These are phyloP conservation scores for Schizochytrium sp. DNA, from an alignment of 108 stramenopile species.

Conservation along the genomic window DNA sequence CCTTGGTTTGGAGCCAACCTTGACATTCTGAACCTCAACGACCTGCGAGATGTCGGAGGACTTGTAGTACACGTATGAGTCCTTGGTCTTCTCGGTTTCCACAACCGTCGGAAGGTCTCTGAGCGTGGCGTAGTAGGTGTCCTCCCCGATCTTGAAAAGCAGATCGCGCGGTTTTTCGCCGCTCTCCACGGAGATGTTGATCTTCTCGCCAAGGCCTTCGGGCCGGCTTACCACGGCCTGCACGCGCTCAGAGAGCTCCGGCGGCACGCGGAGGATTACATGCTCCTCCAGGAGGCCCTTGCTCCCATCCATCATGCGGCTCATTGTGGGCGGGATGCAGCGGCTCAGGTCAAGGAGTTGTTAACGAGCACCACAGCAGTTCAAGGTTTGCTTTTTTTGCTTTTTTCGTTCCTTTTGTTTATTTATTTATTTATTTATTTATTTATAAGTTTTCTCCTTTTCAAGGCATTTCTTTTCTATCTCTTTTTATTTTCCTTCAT, in stretches of 20 bases:
- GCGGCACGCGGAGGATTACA: constrained; percentile 50
- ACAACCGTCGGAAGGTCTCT: constrained; percentile 57
- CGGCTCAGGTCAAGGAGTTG: too few species aligned
- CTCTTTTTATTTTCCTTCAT: too few species aligned
- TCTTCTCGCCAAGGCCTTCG: constrained; percentile 30
- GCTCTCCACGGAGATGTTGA: constrained; percentile 13
- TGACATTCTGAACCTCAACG: constrained; percentile 37
- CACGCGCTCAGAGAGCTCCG: constrained; percentile 51
- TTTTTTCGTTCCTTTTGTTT: too few species aligned
- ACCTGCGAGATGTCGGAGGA: constrained; percentile 50
- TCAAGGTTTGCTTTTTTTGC: too few species aligned
- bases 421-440: too few species aligned
- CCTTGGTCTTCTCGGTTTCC: constrained; percentile 48
- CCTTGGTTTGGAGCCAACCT: constrained; percentile 12
- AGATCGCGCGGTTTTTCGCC: constrained; percentile 15
- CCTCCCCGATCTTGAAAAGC: constrained; percentile 42
- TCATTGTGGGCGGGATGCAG: not conserved
- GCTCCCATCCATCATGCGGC: constrained; percentile 20
- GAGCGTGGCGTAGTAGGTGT: constrained; percentile 47
- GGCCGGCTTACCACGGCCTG: constrained; percentile 24
- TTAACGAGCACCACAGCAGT: too few species aligned
- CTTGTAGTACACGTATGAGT: constrained; percentile 45
- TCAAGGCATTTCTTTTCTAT: too few species aligned
- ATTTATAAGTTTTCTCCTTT: too few species aligned
- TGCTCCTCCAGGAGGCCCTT: constrained; percentile 28